phyloP scores from a whole-genome alignment of 2,329 filamentous ascomycete species.

The Talaromyces sp. region DNA sequence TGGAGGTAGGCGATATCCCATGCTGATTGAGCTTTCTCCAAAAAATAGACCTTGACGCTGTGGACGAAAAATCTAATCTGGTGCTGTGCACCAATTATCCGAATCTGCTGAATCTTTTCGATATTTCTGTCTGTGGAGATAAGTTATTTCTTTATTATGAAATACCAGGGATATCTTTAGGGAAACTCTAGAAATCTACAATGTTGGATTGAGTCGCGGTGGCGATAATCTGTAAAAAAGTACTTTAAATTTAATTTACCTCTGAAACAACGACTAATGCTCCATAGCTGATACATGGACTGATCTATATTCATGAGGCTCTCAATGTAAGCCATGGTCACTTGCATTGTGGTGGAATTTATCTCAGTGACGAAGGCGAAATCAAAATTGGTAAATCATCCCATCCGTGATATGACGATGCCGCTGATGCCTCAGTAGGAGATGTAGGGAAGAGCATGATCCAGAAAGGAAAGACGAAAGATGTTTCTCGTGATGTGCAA shows the following conservation, averaged over 20 bases:
- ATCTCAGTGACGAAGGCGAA: neutral
- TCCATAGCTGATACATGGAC: neutral
- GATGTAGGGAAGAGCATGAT: neutral
- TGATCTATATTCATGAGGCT: neutral
- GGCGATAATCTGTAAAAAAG: neutral
- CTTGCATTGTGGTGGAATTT: neutral
- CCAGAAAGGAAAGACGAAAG: neutral
- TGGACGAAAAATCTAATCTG: neutral
- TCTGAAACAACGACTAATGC: neutral
- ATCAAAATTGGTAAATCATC: neutral
- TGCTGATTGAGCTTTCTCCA: neutral
- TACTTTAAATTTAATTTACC: neutral
- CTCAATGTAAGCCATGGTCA: neutral
- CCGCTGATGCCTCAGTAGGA: neutral
- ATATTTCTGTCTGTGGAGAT: neutral
- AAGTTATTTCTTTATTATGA: neutral
- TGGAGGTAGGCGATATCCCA: neutral
- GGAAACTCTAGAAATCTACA: neutral
- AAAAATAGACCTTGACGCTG: neutral
- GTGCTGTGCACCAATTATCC: neutral
- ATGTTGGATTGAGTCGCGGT: neutral
- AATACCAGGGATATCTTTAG: neutral
- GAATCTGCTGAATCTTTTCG: neutral
- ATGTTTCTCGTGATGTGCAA: neutral
- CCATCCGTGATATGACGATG: neutral